Evolutionary conservation across 106 monocot species (phyloP), one percentile per base, ranked within the genome.

Genomic region (Phalaenopsis aphrodite): DNA sequence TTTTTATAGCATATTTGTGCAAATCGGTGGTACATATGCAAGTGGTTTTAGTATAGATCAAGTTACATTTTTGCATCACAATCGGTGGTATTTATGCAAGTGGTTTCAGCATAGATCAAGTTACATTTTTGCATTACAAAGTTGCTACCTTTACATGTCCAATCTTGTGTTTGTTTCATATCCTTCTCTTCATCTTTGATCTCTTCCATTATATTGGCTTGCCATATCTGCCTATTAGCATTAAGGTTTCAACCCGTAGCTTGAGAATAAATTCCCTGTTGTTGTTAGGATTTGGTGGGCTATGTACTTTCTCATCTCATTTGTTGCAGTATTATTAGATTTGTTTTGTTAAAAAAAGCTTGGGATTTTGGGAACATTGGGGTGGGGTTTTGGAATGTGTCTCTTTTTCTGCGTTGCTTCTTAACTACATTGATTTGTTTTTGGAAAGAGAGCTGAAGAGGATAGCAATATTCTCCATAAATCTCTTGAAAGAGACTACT

Each of bases 251-350:
- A n/a, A 38, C 19, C 65, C 56, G 38, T 75, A 71, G 16, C 76
- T 57, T 1, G 77, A 79, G 80, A 84, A 42, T 84, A 91, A 73
- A 49, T 90, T 91, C 69, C 92, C 98, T 3, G 41, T 56, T 5
- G 71, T 89, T 58, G 79, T 98, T 46, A 83, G 88, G 84, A 46
- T 85, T 42, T 94, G 98, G 98, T 94, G 94, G 89, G 80, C 67
- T 72, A 7, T 94, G 8, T 94, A 81, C 86, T 73, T 88, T 15
- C 23, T 88, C 2, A 7, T 92, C 17, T 90, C 87, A 16, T 78
- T 41, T 61, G 81, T 75, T 78, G 79, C 82, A 75, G 78, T 94
- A 15, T 76, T 75, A 41, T 21, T 85, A 3, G 84, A 91, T 75
- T 55, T 89, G n/a, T 19, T 84, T 61, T 83, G 56, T 76, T 82